These are phyloP conservation scores for Trichothecium sympodiale DNA, from an alignment of 2,329 filamentous ascomycete species.

Conservation along the genomic window DNA sequence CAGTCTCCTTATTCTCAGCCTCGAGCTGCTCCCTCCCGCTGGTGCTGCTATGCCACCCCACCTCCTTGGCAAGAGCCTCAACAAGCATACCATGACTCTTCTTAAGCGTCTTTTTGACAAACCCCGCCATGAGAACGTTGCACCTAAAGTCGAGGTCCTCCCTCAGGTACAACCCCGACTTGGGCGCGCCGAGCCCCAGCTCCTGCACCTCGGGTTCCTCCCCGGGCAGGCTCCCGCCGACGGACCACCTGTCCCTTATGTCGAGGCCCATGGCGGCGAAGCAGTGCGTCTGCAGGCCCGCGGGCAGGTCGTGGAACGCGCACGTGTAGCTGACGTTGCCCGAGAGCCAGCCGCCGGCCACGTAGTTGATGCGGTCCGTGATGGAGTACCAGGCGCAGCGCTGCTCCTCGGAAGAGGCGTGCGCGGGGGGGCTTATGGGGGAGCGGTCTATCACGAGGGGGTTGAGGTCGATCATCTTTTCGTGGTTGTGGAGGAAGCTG, in stretches of 20 bases:
- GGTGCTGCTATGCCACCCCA: slow-evolving; percentile 2
- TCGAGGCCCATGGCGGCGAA: slow-evolving; percentile 76
- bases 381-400: slow-evolving; percentile 67
- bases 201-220: slow-evolving; percentile 57
- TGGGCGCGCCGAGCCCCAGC: slow-evolving; percentile 53
- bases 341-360: slow-evolving; percentile 52
- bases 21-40: background rate
- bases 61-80: slow-evolving; percentile 39
- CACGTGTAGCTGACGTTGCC: slow-evolving; percentile 68
- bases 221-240: slow-evolving; percentile 61
- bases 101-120: slow-evolving; percentile 75
- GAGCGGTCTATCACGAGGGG: slow-evolving; percentile 67
- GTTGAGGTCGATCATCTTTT: slow-evolving; percentile 80
- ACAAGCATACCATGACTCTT: slow-evolving; percentile 64
- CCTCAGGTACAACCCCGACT: slow-evolving; percentile 64
- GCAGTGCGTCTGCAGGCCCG: slow-evolving; percentile 70
- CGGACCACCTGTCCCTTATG: slow-evolving; percentile 66
- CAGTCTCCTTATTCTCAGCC: background rate
- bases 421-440: slow-evolving; percentile 53
- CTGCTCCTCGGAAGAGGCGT: slow-evolving; percentile 60
- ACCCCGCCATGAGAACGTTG: slow-evolving; percentile 62
- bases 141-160: slow-evolving; percentile 77
- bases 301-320: slow-evolving; percentile 64
- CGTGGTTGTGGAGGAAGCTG: slow-evolving; percentile 65
- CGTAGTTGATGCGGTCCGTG: slow-evolving; percentile 65